Evolutionary conservation across 23 red algal species (phyloP), one percentile per base, ranked within the genome.

Genomic region (Chondrus crispus): DNA sequence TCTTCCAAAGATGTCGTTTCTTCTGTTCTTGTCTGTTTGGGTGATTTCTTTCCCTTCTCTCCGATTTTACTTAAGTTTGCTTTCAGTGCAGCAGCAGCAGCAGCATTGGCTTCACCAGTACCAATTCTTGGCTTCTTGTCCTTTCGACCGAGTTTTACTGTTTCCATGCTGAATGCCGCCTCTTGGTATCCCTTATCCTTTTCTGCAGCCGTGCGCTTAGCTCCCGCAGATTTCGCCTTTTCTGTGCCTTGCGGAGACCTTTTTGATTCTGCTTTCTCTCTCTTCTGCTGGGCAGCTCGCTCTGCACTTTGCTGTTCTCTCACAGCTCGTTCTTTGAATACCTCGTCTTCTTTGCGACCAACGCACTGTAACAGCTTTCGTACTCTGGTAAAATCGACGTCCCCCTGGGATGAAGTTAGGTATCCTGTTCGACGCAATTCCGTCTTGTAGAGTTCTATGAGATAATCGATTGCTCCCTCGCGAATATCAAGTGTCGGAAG

Each of bases 401-500:
- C 85, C 13, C 92, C 92, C 51, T 80, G 52, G 14, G 90, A 94
- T 16, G 90, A 84, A 3, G 93, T 96, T 14, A 95, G 85, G 62
- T 95, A 93, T 33, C 97, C 97, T 28, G 91, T 81, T 11, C 53
- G 64, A 24, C 69, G 81, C 20, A 96, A 46, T 37, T 87, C 62
- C 1, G 80, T 81, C 73, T 99, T 99, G 97, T 99, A 99, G 1
- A 96, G 81, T 64, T 95, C 91, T 32, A 99, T 90, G 19, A 99
- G 80, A 44, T 95, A 93, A 72, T 99, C 95, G 69, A 99, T 88
- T 1, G 94, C 97, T 22, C 97, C 97, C 39, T 99, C 97, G 40
- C 97, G 94, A 83, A 99, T 99, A 53, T 99, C 94, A 43, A 99
- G 81, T 20, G 94, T 83, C 1, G 97, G 97, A 44, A 99, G 71